Percentiles rank a stretch among this genome's conserved stretches.
Evolutionary conservation across 2,329 filamentous ascomycete species (phyloP).

Genomic region (Cryphonectria carpinicola): DNA sequence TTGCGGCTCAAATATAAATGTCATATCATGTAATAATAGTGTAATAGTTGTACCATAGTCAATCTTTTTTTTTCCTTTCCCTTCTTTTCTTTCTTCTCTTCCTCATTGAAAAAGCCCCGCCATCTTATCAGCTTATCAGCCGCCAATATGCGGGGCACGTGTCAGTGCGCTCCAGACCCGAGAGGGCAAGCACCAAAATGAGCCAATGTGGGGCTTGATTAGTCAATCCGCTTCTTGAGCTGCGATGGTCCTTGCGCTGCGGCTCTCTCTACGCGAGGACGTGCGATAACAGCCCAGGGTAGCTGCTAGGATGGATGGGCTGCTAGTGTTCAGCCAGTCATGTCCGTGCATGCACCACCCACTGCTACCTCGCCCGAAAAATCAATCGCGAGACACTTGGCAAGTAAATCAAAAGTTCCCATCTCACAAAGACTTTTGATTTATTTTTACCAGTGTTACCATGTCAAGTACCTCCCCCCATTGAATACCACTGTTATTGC

Average conservation of each 20-base stretch:
- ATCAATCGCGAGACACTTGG: not conserved
- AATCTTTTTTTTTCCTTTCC: not conserved
- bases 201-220: not conserved
- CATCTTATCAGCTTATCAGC: not conserved
- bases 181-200: not conserved
- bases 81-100: no score
- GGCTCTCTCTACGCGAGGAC: not conserved
- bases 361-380: not conserved
- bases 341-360: conserved; percentile 19
- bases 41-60: not conserved
- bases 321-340: conserved; percentile 8
- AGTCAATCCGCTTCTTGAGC: not conserved
- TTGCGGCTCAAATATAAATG: not conserved
- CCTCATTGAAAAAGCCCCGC: not conserved
- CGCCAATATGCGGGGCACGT: not conserved
- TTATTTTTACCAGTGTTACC: not conserved
- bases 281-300: conserved; percentile 10
- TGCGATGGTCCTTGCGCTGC: not conserved
- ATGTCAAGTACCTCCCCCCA: not conserved
- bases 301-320: conserved; percentile 4
- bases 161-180: not conserved
- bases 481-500: not conserved
- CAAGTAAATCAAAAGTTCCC: not conserved
- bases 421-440: not conserved
- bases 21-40: not conserved